These are phyloP conservation scores for Ulvella scutata DNA, from an alignment of 139 green algal species.

Conservation along the genomic window DNA sequence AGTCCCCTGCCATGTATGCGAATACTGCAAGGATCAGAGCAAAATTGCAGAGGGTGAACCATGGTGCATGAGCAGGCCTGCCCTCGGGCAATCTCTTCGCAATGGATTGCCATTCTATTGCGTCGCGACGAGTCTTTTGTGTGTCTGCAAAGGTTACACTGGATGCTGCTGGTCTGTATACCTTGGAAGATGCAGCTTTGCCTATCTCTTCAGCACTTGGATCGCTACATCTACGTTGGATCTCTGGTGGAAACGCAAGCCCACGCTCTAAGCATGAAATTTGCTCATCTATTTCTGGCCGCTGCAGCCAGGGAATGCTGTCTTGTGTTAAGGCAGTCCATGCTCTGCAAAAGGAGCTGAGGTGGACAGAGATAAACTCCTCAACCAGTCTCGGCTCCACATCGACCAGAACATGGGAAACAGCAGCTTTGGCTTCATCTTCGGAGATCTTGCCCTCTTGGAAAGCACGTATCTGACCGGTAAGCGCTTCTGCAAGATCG, in stretches of 20 bases:
- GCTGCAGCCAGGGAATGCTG: neutral
- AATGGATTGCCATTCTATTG: neutral
- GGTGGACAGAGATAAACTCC: neutral
- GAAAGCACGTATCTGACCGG: neutral
- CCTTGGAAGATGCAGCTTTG: too few relatives aligned
- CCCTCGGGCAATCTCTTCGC: constrained; percentile 9
- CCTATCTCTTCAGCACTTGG: too few relatives aligned
- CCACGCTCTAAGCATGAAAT: too few relatives aligned
- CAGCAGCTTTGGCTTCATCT: neutral
- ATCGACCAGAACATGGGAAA: neutral
- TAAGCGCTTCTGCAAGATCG: neutral
- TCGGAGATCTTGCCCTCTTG: neutral
- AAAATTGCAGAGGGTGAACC: constrained; percentile 7
- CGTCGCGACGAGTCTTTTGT: neutral
- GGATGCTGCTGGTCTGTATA: neutral
- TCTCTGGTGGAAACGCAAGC: too few relatives aligned
- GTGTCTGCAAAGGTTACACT: neutral
- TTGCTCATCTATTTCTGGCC: too few relatives aligned
- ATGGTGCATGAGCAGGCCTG: neutral
- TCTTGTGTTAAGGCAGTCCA: neutral
- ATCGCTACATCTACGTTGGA: too few relatives aligned
- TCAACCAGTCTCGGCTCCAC: neutral
- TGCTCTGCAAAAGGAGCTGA: neutral
- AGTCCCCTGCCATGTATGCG: constrained; percentile 20
- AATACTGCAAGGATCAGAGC: constrained; percentile 10